Evolutionary conservation across 1,139 yeast species (phyloP).

Genomic region (Candida sojae): DNA sequence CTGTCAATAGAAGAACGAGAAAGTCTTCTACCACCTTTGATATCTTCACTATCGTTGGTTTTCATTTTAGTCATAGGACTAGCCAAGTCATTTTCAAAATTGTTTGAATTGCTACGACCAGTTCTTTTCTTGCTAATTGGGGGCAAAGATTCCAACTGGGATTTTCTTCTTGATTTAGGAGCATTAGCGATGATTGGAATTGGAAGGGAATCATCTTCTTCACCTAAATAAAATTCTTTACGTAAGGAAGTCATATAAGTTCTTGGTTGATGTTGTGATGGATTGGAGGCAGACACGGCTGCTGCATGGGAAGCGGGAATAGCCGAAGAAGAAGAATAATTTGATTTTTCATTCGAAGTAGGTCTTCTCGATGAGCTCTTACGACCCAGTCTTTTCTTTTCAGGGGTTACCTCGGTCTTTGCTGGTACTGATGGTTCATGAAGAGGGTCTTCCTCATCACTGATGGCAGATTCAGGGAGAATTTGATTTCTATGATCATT

Average conservation of each 20-base stretch:
- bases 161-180: slow-evolving; percentile 18
- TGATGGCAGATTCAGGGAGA: slow-evolving; percentile 27
- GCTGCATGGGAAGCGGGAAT: not conserved
- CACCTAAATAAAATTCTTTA: slow-evolving; percentile 15
- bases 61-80: slow-evolving; percentile 33
- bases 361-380: slow-evolving; percentile 8
- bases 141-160: slow-evolving; percentile 27
- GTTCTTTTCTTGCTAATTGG: slow-evolving; percentile 11
- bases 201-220: slow-evolving; percentile 10
- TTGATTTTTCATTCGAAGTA: slow-evolving; percentile 4
- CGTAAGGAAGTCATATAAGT: slow-evolving; percentile 15
- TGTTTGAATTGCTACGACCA: slow-evolving; percentile 16
- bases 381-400: slow-evolving; percentile 1
- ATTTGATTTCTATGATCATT: slow-evolving; percentile 57
- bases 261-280: slow-evolving; percentile 3
- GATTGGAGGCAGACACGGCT: not conserved
- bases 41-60: slow-evolving; percentile 34
- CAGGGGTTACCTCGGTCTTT: slow-evolving; percentile 1
- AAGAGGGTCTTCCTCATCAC: slow-evolving; percentile 10
- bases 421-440: slow-evolving; percentile 2
- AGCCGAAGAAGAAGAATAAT: slow-evolving; percentile 5
- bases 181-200: slow-evolving; percentile 7
- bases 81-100: slow-evolving; percentile 30
- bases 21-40: slow-evolving; percentile 27
- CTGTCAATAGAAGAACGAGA: slow-evolving; percentile 50